phyloP scores from a whole-genome alignment of 495 filamentous ascomycete species.

The Letharia columbiana region DNA sequence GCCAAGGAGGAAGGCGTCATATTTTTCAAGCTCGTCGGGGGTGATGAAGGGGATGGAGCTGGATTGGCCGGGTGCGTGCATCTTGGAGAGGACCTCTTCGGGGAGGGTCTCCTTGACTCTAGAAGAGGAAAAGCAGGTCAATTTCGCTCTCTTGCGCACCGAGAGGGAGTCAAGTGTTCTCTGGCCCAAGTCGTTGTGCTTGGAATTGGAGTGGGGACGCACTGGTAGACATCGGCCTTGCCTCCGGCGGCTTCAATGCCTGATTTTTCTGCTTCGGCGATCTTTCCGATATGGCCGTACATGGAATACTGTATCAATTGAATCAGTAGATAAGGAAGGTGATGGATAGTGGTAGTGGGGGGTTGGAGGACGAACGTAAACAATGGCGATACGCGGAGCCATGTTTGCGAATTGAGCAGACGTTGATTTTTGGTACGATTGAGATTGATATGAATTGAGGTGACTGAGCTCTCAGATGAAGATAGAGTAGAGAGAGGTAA shows the following conservation, averaged over 20 bases:
- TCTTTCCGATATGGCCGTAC: constrained; percentile 80
- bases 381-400: constrained; percentile 89
- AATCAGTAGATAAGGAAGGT: constrained; percentile 6
- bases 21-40: constrained; percentile 58
- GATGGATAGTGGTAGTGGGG: background rate
- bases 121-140: constrained; percentile 12
- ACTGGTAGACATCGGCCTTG: constrained; percentile 22
- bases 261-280: constrained; percentile 83
- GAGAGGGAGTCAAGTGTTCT: background rate
- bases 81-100: constrained; percentile 71
- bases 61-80: constrained; percentile 78
- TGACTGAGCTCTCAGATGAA: background rate
- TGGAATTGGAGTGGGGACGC: background rate
- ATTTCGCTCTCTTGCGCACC: background rate
- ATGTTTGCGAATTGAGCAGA: constrained; percentile 43
- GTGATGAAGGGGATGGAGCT: constrained; percentile 57
- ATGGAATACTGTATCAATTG: constrained; percentile 67
- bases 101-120: constrained; percentile 82
- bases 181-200: background rate
- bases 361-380: constrained; percentile 55
- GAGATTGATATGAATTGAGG: background rate
- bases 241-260: constrained; percentile 84
- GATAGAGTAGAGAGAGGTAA: too few relatives aligned
- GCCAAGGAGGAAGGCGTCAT: constrained; percentile 89
- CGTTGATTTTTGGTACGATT: background rate